Evolutionary conservation across 371 early-diverging fungal species (phyloP), one percentile per base, ranked within the genome.

Genomic region (Actinomortierella wolfii): DNA sequence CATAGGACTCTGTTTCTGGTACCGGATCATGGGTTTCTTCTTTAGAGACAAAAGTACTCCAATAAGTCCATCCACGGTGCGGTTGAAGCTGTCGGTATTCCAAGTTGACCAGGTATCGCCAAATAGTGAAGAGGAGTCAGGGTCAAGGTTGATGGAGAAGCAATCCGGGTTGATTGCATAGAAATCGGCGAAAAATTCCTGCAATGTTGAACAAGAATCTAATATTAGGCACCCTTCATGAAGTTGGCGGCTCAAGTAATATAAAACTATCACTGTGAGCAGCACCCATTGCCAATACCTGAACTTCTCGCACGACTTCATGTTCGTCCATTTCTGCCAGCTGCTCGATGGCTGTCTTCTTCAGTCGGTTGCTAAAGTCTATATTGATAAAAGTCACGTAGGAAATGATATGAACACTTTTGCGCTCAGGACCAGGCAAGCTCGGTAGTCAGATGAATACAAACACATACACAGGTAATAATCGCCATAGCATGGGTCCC

Each of bases 301-400:
- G 95, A 14, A 98, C 88, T 76, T 96, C 97, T 7, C 93, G 84
- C 25, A 98, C 96, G 15, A 90, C 90, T 78, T 97, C 97, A 60
- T 86, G 88, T 67, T 94, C 94, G 77, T 98, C 99, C 45, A 90
- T 90, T 78, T 98, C 98, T 17, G 99, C 99, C 40, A 97, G 78
- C 25, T 89, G 85, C 70, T 97, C 98, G 34, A 98, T 88, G 57
- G 88, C 83, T 11, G 92, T 86, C 75, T 97, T 97, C 50, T 89
- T 87, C 26, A 97, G 58, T 2, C 90, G 88, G 75, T 97, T 97
- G 64, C 93, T 89, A 68, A 98, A 97, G 64, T 93, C 89, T 91
- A 68, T 13, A 5, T 14, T 44, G 20, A 44, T 5, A 44, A 44
- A 44, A 5, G 44, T n/a, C 4, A 5, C 4, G 44, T 20, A 42